These are phyloP conservation scores for Laetiporus sulphureus DNA, from an alignment of 1,284 basidiomycete species.

Conservation along the genomic window DNA sequence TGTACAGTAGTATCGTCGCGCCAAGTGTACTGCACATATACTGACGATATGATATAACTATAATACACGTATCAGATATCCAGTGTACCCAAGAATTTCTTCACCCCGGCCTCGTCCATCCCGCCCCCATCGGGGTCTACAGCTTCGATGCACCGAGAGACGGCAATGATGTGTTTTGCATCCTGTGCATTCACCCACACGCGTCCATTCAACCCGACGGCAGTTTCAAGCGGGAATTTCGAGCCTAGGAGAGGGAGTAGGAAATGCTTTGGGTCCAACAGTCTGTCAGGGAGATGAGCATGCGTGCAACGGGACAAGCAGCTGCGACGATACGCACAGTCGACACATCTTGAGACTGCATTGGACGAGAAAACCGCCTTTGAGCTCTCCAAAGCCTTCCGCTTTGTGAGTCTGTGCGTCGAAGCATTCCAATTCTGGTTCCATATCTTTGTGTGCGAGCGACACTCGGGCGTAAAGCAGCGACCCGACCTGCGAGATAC, in stretches of 20 bases:
- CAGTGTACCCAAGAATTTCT: slow-evolving; percentile 47
- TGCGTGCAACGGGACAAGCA: too few species aligned
- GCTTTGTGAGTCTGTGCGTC: slow-evolving; percentile 80
- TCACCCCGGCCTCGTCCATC: slow-evolving; percentile 42
- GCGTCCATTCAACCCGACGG: slow-evolving; percentile 77
- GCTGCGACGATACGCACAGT: slow-evolving; percentile 42
- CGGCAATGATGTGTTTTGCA: slow-evolving; percentile 57
- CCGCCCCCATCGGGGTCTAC: slow-evolving; percentile 62
- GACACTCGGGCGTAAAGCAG: slow-evolving; percentile 80
- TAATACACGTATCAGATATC: slow-evolving; percentile 36
- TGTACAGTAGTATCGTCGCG: background rate
- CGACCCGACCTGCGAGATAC: slow-evolving; percentile 79
- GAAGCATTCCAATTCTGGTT: slow-evolving; percentile 84
- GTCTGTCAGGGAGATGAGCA: slow-evolving; percentile 32
- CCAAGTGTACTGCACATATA: too few species aligned
- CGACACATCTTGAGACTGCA: slow-evolving; percentile 77
- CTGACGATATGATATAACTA: background rate
- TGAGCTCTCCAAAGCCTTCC: slow-evolving; percentile 79
- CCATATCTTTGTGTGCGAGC: slow-evolving; percentile 84
- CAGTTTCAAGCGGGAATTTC: slow-evolving; percentile 69
- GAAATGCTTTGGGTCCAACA: slow-evolving; percentile 70
- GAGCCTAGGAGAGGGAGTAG: slow-evolving; percentile 68
- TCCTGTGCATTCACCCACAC: slow-evolving; percentile 75
- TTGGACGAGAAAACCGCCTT: slow-evolving; percentile 68
- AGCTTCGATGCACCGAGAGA: slow-evolving; percentile 64